Percentiles rank a stretch among this genome's conserved stretches.
Evolutionary conservation across 2,329 filamentous ascomycete genomes (phyloP).

Genomic region (Alternaria gaisen): DNA sequence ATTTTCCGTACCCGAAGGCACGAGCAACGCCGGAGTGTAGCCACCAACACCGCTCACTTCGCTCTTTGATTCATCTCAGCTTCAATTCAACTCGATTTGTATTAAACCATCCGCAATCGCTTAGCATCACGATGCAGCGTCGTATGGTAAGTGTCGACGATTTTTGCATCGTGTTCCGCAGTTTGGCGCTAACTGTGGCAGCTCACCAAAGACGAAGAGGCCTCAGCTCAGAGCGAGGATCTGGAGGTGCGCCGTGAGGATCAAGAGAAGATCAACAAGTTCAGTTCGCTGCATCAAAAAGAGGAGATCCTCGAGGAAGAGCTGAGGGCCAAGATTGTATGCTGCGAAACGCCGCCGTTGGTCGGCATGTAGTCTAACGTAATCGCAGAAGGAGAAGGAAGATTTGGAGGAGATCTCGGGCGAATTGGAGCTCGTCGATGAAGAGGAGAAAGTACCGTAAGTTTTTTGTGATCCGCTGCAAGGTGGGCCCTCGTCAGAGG

Average conservation of each 20-base stretch:
- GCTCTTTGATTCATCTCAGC: not conserved
- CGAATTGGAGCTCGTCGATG: slow-evolving; percentile 93
- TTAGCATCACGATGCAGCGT: slow-evolving; percentile 48
- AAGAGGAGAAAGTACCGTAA: slow-evolving; percentile 92
- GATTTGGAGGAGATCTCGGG: slow-evolving; percentile 91
- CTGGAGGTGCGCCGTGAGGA: slow-evolving; percentile 95
- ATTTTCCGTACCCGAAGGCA: slow-evolving; percentile 11
- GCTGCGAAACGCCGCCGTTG: slow-evolving; percentile 30
- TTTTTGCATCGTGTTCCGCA: slow-evolving; percentile 11
- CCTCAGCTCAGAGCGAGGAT: slow-evolving; percentile 75
- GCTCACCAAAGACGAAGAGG: slow-evolving; percentile 95
- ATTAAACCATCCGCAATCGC: not conserved
- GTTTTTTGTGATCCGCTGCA: slow-evolving; percentile 42
- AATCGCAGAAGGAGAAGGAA: slow-evolving; percentile 90
- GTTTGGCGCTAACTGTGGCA: slow-evolving; percentile 53
- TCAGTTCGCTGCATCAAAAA: slow-evolving; percentile 91
- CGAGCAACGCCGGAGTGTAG: slow-evolving; percentile 7
- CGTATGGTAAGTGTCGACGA: slow-evolving; percentile 53
- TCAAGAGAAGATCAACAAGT: slow-evolving; percentile 98
- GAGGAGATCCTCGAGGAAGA: slow-evolving; percentile 82
- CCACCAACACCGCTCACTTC: slow-evolving; percentile 7
- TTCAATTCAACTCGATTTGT: not conserved
- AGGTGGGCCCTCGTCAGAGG: not conserved
- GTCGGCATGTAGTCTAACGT: not conserved
- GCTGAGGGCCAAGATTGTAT: slow-evolving; percentile 78